These are phyloP conservation scores for Calocera viscosa DNA, from an alignment of 768 basidiomycete species.

Conservation along the genomic window DNA sequence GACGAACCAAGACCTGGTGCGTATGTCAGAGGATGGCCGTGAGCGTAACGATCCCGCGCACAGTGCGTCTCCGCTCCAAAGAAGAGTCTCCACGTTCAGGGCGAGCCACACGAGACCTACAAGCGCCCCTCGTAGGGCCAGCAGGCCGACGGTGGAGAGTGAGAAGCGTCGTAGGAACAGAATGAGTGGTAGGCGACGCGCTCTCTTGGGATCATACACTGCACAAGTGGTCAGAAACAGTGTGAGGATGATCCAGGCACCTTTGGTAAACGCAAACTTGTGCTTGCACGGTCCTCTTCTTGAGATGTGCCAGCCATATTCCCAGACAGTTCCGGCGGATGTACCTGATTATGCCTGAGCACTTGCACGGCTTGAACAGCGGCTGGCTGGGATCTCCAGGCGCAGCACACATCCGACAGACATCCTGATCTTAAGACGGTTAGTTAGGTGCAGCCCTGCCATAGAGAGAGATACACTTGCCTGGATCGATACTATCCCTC, in stretches of 20 bases:
- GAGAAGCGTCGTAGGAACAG: conserved; percentile 57
- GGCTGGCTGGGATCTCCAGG: conserved; percentile 82
- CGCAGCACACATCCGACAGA: conserved; percentile 91
- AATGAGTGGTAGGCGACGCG: conserved; percentile 52
- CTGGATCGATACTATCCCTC: background rate
- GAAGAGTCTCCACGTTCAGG: conserved; percentile 74
- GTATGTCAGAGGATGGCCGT: conserved; percentile 18
- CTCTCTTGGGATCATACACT: conserved; percentile 86
- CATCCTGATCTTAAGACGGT: conserved; percentile 39
- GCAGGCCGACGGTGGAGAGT: conserved; percentile 44
- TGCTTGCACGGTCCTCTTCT: conserved; percentile 94
- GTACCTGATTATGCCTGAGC: conserved; percentile 91
- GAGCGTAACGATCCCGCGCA: conserved; percentile 28
- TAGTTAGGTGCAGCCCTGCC: too few species aligned
- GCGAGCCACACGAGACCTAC: conserved; percentile 80
- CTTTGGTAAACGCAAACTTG: conserved; percentile 84
- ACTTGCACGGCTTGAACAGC: conserved; percentile 91
- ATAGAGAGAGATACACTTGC: background rate
- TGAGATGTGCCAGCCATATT: conserved; percentile 87
- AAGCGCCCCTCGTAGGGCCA: conserved; percentile 52
- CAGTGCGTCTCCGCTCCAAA: conserved; percentile 76
- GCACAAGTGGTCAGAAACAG: conserved; percentile 16
- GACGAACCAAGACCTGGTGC: conserved; percentile 68
- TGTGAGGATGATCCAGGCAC: conserved; percentile 32
- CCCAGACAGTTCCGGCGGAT: conserved; percentile 95